Evolutionary conservation across 176 grass and related monocot species (phyloP).

Genomic region (Triticum urartu): DNA sequence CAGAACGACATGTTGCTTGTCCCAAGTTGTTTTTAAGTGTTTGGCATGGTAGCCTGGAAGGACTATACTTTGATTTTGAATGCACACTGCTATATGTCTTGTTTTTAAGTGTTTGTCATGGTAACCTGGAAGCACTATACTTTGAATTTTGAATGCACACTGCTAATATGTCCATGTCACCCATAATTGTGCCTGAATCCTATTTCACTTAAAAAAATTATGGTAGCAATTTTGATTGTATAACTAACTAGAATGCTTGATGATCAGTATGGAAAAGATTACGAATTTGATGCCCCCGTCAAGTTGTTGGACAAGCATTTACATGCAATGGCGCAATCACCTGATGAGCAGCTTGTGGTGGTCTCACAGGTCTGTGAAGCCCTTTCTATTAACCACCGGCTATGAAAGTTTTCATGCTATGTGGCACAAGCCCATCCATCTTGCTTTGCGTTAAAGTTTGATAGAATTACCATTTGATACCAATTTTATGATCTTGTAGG

Average conservation of each 20-base stretch:
- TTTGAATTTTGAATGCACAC: background rate
- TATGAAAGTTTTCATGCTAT: background rate
- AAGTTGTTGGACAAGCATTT: constrained; percentile 98
- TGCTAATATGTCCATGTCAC: background rate
- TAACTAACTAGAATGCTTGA: constrained; percentile 38
- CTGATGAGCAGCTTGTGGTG: constrained; percentile 89
- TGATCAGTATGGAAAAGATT: constrained; percentile 95
- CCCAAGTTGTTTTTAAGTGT: background rate
- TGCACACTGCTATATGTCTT: background rate
- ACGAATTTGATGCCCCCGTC: constrained; percentile 93
- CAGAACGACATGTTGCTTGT: background rate
- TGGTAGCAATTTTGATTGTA: background rate
- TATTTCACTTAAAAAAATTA: background rate
- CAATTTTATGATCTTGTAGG: constrained; percentile 48
- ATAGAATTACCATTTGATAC: background rate
- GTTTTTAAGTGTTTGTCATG: background rate
- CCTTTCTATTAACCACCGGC: background rate
- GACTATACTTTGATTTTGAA: background rate
- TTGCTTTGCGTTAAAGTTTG: background rate
- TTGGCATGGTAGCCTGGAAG: background rate
- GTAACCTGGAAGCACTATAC: background rate
- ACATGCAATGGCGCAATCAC: constrained; percentile 85
- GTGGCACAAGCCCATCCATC: background rate
- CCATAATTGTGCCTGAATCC: background rate
- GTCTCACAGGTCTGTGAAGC: constrained; percentile 70